Evolutionary conservation across 2,329 filamentous ascomycete genomes (phyloP).

Genomic region (Massarina eburnea): DNA sequence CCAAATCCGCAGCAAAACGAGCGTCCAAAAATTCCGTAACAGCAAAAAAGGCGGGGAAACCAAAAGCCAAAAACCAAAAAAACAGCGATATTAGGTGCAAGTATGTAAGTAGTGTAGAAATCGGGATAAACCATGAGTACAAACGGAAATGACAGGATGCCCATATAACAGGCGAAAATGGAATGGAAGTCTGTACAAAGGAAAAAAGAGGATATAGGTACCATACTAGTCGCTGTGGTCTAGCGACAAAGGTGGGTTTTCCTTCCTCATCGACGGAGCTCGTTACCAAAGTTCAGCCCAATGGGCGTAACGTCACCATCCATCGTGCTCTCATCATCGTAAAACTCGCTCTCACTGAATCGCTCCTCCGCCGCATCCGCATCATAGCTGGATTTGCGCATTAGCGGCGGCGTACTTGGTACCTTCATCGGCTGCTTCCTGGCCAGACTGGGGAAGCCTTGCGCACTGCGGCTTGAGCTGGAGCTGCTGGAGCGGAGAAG

Average conservation of each 20-base stretch:
- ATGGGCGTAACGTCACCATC: slow-evolving; percentile 41
- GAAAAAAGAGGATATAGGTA: not conserved
- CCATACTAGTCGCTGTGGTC: slow-evolving; percentile 2
- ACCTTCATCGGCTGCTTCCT: slow-evolving; percentile 19
- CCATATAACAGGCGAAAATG: not conserved
- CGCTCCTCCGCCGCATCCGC: slow-evolving; percentile 58
- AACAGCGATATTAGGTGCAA: too few species aligned
- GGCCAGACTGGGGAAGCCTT: slow-evolving; percentile 35
- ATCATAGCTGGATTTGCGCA: slow-evolving; percentile 60
- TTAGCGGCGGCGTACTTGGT: slow-evolving; percentile 55
- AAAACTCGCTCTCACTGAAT: slow-evolving; percentile 51
- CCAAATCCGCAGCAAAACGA: not conserved
- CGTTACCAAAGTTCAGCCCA: slow-evolving; percentile 35
- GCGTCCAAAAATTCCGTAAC: not conserved
- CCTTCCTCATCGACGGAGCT: slow-evolving; percentile 16
- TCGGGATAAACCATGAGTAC: too few species aligned
- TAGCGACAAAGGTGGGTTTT: not conserved
- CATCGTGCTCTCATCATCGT: slow-evolving; percentile 54
- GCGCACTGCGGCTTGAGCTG: slow-evolving; percentile 30
- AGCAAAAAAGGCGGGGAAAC: not conserved
- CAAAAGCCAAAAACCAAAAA: not conserved
- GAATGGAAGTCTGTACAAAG: slow-evolving; percentile 2
- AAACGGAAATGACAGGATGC: slow-evolving; percentile 2
- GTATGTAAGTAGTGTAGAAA: not conserved
- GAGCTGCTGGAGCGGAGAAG: slow-evolving; percentile 29